Base-by-base conservation (phyloP, 371 early-diverging fungal genomes). In the Syncephalastrum monosporum region DNA sequence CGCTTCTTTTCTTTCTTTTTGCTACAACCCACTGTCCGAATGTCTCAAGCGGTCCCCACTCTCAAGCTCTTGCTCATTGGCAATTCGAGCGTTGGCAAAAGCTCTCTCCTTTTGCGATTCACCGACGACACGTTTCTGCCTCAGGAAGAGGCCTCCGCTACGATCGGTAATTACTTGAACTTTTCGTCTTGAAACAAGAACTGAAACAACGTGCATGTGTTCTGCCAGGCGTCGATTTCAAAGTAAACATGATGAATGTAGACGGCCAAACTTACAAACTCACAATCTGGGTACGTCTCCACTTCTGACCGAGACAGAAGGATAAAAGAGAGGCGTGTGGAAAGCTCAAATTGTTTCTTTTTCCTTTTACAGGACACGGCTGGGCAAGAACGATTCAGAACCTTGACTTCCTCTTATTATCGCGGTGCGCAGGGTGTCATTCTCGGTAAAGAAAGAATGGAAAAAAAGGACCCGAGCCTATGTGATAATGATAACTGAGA, bases 361-460 rank as follows among this genome's bases (percentile, higher is more conserved):
- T 10, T 33, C 2, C 10, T 33, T 5, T 10, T 51, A 44, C 84
- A 98, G 99, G 99, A 99, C 74, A 99, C 99, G 1, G 99, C 99
- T 8, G 99, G 99, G 14, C 99, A 99, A 77, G 99, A 99, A 74
- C 85, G 99, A 43, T 99, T 99, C 77, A 81, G 99, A 58, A 98
- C 99, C 0, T 84, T 99, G 55, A 99, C 99, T 12, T 94, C 96
- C 3, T 92, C 94, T 38, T 99, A 99, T 74, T 99, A 99, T 69
- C 87, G 98, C 50, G 98, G 98, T 15, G 99, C 99, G 3, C 97
- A 99, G 72, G 99, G 99, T 24, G 95, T 99, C 12, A 91, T 99
- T 60, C 74, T 99, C 25, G 95, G 91, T 42, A 41, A 13, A 17
- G 17, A 54, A 43, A 23, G 3, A 54, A 3, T 42, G 5, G 13